Conservation (phyloP, 495 filamentous ascomycete genomes). For the Annulohypoxylon nitens region DNA sequence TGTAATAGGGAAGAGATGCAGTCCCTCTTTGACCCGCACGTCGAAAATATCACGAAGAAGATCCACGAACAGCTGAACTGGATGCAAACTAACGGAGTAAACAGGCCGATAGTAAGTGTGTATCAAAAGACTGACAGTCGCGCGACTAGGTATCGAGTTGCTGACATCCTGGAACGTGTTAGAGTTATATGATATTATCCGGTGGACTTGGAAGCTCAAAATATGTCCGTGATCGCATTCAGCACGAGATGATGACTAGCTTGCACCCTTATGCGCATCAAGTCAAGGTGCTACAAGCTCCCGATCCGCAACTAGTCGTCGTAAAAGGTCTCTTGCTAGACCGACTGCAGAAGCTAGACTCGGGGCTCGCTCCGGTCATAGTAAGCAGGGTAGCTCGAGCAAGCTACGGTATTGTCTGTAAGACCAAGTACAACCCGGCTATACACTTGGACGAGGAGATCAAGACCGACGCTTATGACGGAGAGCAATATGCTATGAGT, state of each 20-base stretch:
- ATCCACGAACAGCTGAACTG: slow-evolving; percentile 68
- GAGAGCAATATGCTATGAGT: slow-evolving; percentile 60
- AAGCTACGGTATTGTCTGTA: slow-evolving; percentile 68
- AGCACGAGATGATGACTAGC: slow-evolving; percentile 54
- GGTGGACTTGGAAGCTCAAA: slow-evolving; percentile 74
- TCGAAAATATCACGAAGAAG: slow-evolving; percentile 64
- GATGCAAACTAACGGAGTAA: slow-evolving; percentile 60
- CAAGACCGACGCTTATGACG: slow-evolving; percentile 58
- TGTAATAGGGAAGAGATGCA: slow-evolving; percentile 61
- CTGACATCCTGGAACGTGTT: neutral
- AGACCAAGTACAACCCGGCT: slow-evolving; percentile 59
- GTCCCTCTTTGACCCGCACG: slow-evolving; percentile 67
- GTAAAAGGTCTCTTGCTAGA: slow-evolving; percentile 69
- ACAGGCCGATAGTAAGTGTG: slow-evolving; percentile 61
- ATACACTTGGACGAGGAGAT: slow-evolving; percentile 61
- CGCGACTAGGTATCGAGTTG: neutral
- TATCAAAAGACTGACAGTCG: neutral
- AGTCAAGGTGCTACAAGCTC: slow-evolving; percentile 62
- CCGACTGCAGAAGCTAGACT: slow-evolving; percentile 63
- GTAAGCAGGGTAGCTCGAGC: slow-evolving; percentile 64
- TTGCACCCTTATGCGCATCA: slow-evolving; percentile 55
- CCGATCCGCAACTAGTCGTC: slow-evolving; percentile 71
- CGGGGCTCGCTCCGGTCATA: slow-evolving; percentile 55
- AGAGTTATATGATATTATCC: slow-evolving; percentile 70
- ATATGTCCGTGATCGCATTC: slow-evolving; percentile 66